Evolutionary conservation across 371 early-diverging fungal genomes (phyloP), one percentile per base, ranked within the genome.

Genomic region (Mortierella sp.): DNA sequence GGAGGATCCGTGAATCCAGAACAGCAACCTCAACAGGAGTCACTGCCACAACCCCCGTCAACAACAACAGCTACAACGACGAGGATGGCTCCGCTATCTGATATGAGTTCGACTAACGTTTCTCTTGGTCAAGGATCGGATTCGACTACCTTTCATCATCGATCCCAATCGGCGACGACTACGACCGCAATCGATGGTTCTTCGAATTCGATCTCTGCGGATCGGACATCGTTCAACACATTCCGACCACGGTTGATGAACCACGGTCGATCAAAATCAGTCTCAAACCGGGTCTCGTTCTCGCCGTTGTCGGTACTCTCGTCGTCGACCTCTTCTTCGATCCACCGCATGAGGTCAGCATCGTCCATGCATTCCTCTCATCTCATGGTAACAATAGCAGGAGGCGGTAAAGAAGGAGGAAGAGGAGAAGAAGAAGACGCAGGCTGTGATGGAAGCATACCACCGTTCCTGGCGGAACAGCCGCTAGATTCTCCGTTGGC

Each of bases 251-350:
- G 58, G 24, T 42, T 56, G 23, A 56, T 42, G 58, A 64, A 64
- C 27, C 78, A 76, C 31, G 78, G 78, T 31, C 78, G 78, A 6
- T 76, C 78, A 0, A 76, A 76, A 39, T 76, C 78, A 1, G 78
- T 61, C 12, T 60, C 78, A 1, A 76, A 70, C 26, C 69, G 78
- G 19, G 66, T 76, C n/a, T 69, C 78, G n/a, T 76, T 76, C 50
- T 61, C 69, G 12, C 76, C 72, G 2, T 28, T 72, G n/a, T 65
- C 72, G 27, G 27, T 63, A 7, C 51, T 73, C n/a, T n/a, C n/a
- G 5, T 67, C 68, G 9, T 67, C 75, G 0, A 54, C 67, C 2
- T 48, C 60, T 14, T 64, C 75, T 14, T 64, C 75, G 6, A 43
- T 61, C 19, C 72, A 66, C 26, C 51, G 50, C 4, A 39, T 44